A percentile compares a stretch with the other conserved stretches of the same genome.
Conservation (phyloP, 495 filamentous ascomycete genomes). For the Chaetomidium leptoderma region DNA sequence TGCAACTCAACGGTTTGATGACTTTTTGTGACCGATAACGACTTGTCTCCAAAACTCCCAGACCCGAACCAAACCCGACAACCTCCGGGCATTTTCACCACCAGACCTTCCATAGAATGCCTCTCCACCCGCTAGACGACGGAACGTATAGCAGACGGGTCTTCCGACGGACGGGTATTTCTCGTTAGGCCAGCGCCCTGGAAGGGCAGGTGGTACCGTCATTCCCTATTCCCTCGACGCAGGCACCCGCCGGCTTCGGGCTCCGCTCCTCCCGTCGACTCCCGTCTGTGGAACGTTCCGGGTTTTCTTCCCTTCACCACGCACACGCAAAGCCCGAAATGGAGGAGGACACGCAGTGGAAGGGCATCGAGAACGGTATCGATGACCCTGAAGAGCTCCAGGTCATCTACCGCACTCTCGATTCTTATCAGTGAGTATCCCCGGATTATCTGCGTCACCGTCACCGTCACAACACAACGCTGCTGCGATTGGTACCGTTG, state of each 20-base stretch:
- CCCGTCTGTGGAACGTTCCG: not conserved
- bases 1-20: too few relatives aligned
- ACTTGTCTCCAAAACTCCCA: too few relatives aligned
- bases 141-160: too few relatives aligned
- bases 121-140: not conserved
- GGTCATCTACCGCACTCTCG: conserved; percentile 70
- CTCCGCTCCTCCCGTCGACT: conserved; percentile 6
- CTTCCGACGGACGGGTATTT: not conserved
- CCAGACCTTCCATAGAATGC: too few relatives aligned
- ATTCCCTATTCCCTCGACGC: not conserved
- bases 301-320: not conserved
- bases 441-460: not conserved
- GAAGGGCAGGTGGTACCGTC: not conserved
- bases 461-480: not conserved
- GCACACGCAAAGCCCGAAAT: not conserved
- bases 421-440: conserved; percentile 75
- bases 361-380: conserved; percentile 56
- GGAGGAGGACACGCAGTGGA: conserved; percentile 45
- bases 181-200: not conserved
- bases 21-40: too few relatives aligned
- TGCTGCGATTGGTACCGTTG: too few relatives aligned
- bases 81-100: too few relatives aligned
- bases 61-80: too few relatives aligned
- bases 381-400: conserved; percentile 69
- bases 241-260: conserved; percentile 7